Base-by-base conservation (phyloP, 2,329 filamentous ascomycete species). In the Talaromyces sp. region DNA sequence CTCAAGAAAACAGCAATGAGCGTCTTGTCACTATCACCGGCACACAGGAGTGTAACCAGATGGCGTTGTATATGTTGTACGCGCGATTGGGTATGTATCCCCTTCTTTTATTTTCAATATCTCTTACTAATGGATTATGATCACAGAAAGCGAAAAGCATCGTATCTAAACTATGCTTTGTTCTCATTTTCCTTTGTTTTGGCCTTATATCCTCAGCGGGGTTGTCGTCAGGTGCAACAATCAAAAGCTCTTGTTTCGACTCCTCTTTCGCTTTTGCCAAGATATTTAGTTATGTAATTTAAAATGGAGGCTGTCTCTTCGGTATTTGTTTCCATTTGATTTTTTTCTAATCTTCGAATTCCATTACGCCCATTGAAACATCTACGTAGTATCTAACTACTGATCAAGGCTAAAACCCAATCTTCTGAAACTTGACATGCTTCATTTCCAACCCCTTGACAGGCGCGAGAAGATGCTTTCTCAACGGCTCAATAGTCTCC, bases 61-160 rank as follows among this genome's bases (percentile, higher is more conserved):
- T 99, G 92, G 94, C 94, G n/a, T 78, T 99, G 57, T 99, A 97
- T 78, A 97, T 99, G 92, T 84, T 99, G 57, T 99, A 99, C 77
- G 95, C 91, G 60, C 86, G 94, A 81, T 88, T 99, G 73, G 94
- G 94, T 96, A 70, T 77, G 81, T 77, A 58, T 65, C 9, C 40
- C 21, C n/a, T 17, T 17, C 55, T 37, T 28, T 15, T 36, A 37
- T 6, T 10, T n/a, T 10, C 8, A 21, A 4, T 4, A 39, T 48
- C 46, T 61, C 41, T 62, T 63, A 62, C 58, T 60, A 57, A 46
- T 37, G 9, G 19, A 5, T 58, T 19, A n/a, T 8, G 45, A 57
- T 21, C 55, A 69, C 71, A 90, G 87, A 89, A 77, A 89, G 85
- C 71, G 87, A 89, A 71, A 89, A 89, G 74, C 87, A 89, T 75